These are phyloP conservation scores for Capsicum pubescens DNA, from an alignment of 257 asterid species.

Conservation along the genomic window DNA sequence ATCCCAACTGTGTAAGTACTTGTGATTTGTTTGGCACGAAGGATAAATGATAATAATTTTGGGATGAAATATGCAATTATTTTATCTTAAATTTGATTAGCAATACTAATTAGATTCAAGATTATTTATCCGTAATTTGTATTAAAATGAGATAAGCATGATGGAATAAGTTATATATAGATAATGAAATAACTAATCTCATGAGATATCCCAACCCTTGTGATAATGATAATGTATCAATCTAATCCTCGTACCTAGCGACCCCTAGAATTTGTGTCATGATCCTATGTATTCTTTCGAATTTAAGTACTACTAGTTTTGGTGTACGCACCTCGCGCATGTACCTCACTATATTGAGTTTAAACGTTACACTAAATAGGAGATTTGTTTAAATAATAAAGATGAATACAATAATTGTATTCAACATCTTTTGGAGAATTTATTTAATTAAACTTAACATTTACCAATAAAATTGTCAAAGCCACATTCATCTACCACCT, in stretches of 20 bases:
- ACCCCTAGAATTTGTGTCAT: background rate
- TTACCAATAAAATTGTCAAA: no score
- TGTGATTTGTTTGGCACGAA: background rate
- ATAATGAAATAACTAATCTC: background rate
- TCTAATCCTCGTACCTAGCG: background rate
- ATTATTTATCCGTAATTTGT: background rate
- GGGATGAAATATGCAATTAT: fast-evolving
- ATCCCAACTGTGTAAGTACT: background rate
- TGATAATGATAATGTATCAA: no score
- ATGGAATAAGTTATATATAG: background rate
- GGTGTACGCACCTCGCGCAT: no score
- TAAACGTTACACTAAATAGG: no score
- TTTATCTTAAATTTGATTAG: background rate
- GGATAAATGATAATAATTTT: background rate
- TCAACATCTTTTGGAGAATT: no score
- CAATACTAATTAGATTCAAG: background rate
- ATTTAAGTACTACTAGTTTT: background rate
- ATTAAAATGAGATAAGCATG: background rate
- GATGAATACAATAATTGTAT: no score
- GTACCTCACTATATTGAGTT: no score
- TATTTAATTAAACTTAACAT: no score
- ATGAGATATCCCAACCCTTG: no score
- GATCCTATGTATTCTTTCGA: background rate
- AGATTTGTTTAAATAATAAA: no score
- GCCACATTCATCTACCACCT: no score